Conservation (phyloP, 768 basidiomycete species). For the Amanita muscaria region DNA sequence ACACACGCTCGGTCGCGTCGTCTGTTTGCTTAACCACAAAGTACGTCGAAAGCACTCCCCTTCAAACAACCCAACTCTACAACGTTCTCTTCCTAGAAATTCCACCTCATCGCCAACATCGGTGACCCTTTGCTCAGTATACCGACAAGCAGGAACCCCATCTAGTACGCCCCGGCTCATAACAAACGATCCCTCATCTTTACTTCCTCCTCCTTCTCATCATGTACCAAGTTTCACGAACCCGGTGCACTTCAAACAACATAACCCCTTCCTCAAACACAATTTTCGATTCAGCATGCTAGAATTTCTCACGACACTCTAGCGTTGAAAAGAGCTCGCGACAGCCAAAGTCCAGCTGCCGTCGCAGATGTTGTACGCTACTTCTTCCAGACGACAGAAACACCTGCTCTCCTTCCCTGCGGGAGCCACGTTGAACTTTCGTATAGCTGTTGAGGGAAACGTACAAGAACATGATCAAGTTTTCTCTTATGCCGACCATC, state of each 20-base stretch:
- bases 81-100: too few species aligned
- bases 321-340: slow-evolving; percentile 20
- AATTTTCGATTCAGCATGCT: too few species aligned
- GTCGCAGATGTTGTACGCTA: slow-evolving; percentile 28
- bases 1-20: slow-evolving; percentile 55
- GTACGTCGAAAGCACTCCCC: slow-evolving; percentile 13
- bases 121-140: slow-evolving; percentile 7
- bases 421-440: slow-evolving; percentile 44
- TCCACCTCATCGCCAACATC: too few species aligned
- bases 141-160: slow-evolving; percentile 11
- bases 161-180: not conserved
- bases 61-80: not conserved
- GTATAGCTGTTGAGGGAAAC: slow-evolving; percentile 48
- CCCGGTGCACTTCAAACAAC: slow-evolving; percentile 16
- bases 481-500: too few species aligned
- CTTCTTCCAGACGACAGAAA: slow-evolving; percentile 20
- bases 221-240: too few species aligned
- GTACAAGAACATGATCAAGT: too few species aligned
- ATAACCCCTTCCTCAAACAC: slow-evolving; percentile 6
- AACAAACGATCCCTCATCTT: too few species aligned
- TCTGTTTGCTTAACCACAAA: slow-evolving; percentile 32
- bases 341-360: slow-evolving; percentile 16
- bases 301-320: slow-evolving; percentile 12
- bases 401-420: slow-evolving; percentile 33
- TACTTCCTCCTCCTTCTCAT: slow-evolving; percentile 3